Conservation (phyloP, 768 basidiomycete genomes). For the Phlegmacium glaucopus region DNA sequence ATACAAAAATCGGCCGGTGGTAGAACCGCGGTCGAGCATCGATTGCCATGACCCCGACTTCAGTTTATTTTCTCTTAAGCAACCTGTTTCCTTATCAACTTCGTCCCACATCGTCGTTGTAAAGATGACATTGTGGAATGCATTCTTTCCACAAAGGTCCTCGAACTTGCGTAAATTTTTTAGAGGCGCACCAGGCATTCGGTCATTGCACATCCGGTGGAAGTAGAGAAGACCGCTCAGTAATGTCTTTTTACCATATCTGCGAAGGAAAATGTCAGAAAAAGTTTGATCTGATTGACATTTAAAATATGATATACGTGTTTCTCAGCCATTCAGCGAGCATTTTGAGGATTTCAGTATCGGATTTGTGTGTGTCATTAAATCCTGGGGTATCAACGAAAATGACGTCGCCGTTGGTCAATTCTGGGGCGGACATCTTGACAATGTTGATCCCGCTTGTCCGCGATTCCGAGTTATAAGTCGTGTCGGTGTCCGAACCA, state of each 20-base stretch:
- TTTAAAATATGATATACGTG: slow-evolving; percentile 8
- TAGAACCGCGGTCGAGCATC: slow-evolving; percentile 13
- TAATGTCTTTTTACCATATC: background rate
- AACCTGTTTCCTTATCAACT: slow-evolving; percentile 3
- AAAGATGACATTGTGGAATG: slow-evolving; percentile 26
- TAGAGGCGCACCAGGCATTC: slow-evolving; percentile 26
- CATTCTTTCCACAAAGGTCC: slow-evolving; percentile 29
- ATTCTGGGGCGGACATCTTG: slow-evolving; percentile 7
- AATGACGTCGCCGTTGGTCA: slow-evolving; percentile 5
- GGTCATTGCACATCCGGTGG: slow-evolving; percentile 19
- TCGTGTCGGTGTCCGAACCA: background rate
- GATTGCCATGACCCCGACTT: slow-evolving; percentile 7
- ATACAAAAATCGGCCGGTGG: slow-evolving; percentile 1
- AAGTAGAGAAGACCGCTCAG: slow-evolving; percentile 26
- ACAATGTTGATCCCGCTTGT: background rate
- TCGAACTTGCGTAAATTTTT: slow-evolving; percentile 31
- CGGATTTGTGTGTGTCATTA: slow-evolving; percentile 17
- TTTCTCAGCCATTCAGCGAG: slow-evolving; percentile 22
- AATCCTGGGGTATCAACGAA: slow-evolving; percentile 28
- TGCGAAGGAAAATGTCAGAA: background rate
- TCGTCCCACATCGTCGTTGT: slow-evolving; percentile 23
- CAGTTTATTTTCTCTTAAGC: slow-evolving; percentile 5
- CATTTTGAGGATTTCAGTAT: slow-evolving; percentile 19
- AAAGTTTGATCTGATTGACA: background rate
- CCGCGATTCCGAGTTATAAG: background rate